phyloP scores from a whole-genome alignment of 495 filamentous ascomycete genomes.

The Astrothelium macrocarpum region DNA sequence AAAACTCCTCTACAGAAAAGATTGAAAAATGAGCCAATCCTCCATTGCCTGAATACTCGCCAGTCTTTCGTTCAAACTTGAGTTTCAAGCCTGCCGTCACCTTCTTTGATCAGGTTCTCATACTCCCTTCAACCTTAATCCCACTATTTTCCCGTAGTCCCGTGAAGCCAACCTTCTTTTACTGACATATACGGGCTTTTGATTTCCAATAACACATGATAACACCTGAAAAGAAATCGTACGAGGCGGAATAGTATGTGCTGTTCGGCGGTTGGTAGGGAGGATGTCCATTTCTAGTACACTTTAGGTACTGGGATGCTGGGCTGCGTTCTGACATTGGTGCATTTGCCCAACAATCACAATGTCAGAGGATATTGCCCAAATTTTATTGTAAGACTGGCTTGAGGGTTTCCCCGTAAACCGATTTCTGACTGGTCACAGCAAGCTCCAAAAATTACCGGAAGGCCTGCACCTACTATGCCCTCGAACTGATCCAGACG shows the following conservation, averaged over 20 bases:
- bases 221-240: neutral
- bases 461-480: constrained; percentile 32
- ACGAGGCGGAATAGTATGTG: neutral
- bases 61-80: no score
- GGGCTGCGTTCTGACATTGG: neutral
- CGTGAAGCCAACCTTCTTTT: no score
- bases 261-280: neutral
- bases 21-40: neutral
- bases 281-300: neutral
- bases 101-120: no score
- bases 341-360: neutral
- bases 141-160: no score
- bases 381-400: neutral
- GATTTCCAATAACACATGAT: neutral
- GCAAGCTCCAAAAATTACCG: constrained; percentile 26
- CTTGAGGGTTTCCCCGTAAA: neutral
- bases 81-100: no score
- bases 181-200: no score
- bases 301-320: neutral
- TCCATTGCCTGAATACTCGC: no score
- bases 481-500: constrained; percentile 24
- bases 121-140: no score
- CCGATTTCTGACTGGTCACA: constrained; percentile 7
- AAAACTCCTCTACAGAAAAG: no score
- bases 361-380: constrained; percentile 1